Evolutionary conservation across 78 protist species (phyloP).

Genomic region (Dictyostelium brefeldianum): DNA sequence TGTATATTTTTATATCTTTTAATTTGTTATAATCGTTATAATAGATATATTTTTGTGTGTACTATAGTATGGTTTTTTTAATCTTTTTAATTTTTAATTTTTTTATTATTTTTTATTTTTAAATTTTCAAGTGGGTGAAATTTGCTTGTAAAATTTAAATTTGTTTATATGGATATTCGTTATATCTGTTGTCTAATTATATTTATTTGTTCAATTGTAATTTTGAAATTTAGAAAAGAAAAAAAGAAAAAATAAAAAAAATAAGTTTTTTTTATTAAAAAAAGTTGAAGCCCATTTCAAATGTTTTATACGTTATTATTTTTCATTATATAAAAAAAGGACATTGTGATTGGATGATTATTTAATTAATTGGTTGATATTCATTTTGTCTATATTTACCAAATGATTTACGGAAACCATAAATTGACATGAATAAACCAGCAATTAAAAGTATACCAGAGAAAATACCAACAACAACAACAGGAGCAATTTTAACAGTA

Average conservation of each 20-base stretch:
- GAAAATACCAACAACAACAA: conserved; percentile 4
- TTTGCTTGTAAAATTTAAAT: too few relatives aligned
- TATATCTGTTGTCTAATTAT: too few relatives aligned
- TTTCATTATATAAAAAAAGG: background rate
- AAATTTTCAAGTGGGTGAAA: background rate
- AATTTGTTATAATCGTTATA: background rate
- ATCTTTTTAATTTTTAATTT: background rate
- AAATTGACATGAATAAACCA: background rate
- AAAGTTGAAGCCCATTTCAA: background rate
- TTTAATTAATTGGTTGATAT: conserved; percentile 3
- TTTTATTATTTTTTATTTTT: background rate
- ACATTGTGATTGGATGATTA: background rate
- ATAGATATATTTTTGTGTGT: background rate
- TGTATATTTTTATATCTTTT: background rate
- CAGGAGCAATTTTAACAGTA: background rate
- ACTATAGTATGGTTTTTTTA: background rate
- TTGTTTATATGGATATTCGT: too few relatives aligned
- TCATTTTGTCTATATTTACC: background rate
- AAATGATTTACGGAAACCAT: background rate
- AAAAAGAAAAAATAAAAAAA: too few relatives aligned
- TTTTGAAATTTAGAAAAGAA: too few relatives aligned
- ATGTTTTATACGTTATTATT: background rate
- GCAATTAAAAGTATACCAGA: conserved; percentile 9
- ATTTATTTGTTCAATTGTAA: too few relatives aligned
- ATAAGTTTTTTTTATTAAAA: background rate